Conservation (phyloP, 768 basidiomycete species). For the Myochromella boudieri region DNA sequence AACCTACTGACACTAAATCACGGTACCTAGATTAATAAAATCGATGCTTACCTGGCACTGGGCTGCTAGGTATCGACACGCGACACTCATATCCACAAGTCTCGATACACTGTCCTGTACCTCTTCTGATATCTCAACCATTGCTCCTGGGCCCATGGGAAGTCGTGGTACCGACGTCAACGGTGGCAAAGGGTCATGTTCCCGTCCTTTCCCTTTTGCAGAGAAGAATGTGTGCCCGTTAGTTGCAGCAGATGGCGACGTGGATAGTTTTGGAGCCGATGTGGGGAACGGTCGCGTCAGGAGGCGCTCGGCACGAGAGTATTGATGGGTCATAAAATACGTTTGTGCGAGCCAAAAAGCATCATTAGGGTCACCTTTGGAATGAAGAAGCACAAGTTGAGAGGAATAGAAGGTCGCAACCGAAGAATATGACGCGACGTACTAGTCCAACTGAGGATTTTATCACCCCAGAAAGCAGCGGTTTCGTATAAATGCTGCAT, state of each 20-base stretch:
- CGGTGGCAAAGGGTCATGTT: slow-evolving; percentile 38
- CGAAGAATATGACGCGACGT: slow-evolving; percentile 31
- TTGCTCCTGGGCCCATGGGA: slow-evolving; percentile 69
- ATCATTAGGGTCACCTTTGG: slow-evolving; percentile 89
- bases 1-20: slow-evolving; percentile 39
- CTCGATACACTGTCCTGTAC: slow-evolving; percentile 67
- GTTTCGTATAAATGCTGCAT: slow-evolving; percentile 99
- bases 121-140: slow-evolving; percentile 68
- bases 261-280: slow-evolving; percentile 39
- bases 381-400: slow-evolving; percentile 2
- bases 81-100: slow-evolving; percentile 91
- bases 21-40: slow-evolving; percentile 3
- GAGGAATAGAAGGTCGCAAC: not conserved
- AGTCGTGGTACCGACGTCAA: slow-evolving; percentile 47
- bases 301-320: slow-evolving; percentile 89
- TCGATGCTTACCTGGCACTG: slow-evolving; percentile 74
- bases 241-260: slow-evolving; percentile 30
- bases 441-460: slow-evolving; percentile 96
- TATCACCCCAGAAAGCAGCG: slow-evolving; percentile 98
- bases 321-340: slow-evolving; percentile 94
- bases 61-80: slow-evolving; percentile 94
- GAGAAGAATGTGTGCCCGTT: slow-evolving; percentile 41
- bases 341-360: slow-evolving; percentile 99
- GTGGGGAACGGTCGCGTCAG: slow-evolving; percentile 84
- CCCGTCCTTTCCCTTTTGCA: slow-evolving; percentile 65